Base-by-base conservation (phyloP, 2,329 filamentous ascomycete genomes). In the Pezicula radicicola region DNA sequence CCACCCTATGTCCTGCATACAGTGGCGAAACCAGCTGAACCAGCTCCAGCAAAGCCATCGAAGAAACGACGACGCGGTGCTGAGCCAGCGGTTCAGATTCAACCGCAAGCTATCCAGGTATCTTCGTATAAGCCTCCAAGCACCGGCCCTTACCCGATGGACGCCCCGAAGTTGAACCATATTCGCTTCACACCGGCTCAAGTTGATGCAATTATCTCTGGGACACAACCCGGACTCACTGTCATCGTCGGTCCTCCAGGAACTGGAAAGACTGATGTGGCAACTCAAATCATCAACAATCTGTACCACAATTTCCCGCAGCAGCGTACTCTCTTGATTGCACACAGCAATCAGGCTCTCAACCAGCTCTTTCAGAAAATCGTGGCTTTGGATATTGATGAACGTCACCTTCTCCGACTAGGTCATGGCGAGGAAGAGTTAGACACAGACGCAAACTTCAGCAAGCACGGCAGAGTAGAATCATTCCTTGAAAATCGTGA, bases 281-380 rank as follows among this genome's bases (percentile, higher is more conserved):
- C 91, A 45, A 97, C 93, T 4, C 94, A 99, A 70, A 95, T 97
- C 67, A 99, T 99, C 72, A 97, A 90, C 75, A 97, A 97, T 69
- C 88, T 99, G 61, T 99, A 99, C 67, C 93, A 97, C 75, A 96
- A 97, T 71, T 99, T 97, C 67, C 92, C 94, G 7, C 79, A 87
- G 57, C 91, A 99, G 69, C 88, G 91, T 61, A 99, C 94, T 0
- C 75, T 99, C 16, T 82, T 99, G 39, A 84, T 99, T 57, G 94
- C 94, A 4, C 94, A 99, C 69, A 97, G 93, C 71, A 99, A 99
- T 66, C 95, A 99, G 69, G 95, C 94, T 2, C 76, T 99, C 9
- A 99, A 99, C 65, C 94, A 99, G 68, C 78, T 99, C 1, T 99
- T 99, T 73, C 89, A 95, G 63, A 99, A 99, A 74, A 99, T 99